Conservation (phyloP, 306 rosid genomes). For the Trichosanthes truncata region DNA sequence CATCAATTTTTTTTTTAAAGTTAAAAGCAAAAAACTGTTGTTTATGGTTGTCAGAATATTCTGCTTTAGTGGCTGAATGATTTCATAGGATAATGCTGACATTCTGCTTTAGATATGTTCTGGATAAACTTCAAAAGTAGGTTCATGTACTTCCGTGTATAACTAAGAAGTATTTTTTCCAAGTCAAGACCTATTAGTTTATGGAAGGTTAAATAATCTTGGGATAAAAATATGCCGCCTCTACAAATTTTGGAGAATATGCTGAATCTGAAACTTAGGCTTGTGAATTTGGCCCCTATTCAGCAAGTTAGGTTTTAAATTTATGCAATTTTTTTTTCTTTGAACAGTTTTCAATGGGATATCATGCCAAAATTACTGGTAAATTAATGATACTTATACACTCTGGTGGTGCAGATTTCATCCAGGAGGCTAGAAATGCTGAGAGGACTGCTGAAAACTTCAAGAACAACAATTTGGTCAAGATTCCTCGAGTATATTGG, state of each 20-base stretch:
- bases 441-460: constrained; percentile 68
- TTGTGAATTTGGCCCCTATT: background rate
- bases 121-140: background rate
- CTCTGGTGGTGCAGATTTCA: constrained; percentile 48
- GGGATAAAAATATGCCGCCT: background rate
- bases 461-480: constrained; percentile 49
- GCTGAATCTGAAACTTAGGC: background rate
- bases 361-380: background rate
- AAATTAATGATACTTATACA: background rate
- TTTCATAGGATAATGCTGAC: background rate
- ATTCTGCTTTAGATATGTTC: background rate
- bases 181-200: background rate
- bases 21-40: background rate
- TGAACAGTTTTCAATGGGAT: background rate
- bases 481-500: constrained; percentile 76
- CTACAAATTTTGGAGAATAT: background rate
- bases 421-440: constrained; percentile 79
- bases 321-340: background rate
- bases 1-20: too few species aligned
- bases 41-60: background rate
- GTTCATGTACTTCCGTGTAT: background rate
- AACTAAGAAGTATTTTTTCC: background rate
- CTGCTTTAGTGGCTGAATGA: background rate
- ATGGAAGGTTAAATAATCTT: background rate
- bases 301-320: background rate